These are phyloP conservation scores for Melanomma pulvis-pyrius DNA, from an alignment of 495 filamentous ascomycete genomes.

Conservation along the genomic window DNA sequence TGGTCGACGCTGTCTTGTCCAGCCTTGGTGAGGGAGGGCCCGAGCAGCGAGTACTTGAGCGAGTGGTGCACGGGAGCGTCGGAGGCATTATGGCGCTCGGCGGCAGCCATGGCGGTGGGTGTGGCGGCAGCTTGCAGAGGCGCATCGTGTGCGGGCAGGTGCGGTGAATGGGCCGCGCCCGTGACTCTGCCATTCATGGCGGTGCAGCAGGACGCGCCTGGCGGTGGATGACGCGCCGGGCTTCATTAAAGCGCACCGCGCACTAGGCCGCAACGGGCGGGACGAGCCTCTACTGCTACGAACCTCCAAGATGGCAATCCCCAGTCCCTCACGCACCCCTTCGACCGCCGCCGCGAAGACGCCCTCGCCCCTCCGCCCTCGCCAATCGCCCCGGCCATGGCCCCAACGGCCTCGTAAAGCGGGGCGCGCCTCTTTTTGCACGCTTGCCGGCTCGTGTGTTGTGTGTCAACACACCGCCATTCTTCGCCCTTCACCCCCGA, in stretches of 20 bases:
- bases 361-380: not conserved
- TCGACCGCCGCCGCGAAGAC: not conserved
- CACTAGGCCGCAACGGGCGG: not conserved
- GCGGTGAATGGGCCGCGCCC: not conserved
- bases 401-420: not conserved
- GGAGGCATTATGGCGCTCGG: not conserved
- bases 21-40: slow-evolving; percentile 90
- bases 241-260: no score
- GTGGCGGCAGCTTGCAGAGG: not conserved
- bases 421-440: not conserved
- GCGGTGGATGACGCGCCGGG: not conserved
- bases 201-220: not conserved
- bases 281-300: not conserved
- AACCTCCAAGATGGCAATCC: not conserved
- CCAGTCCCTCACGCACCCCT: not conserved
- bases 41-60: slow-evolving; percentile 74
- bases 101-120: slow-evolving; percentile 7
- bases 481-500: not conserved
- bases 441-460: not conserved
- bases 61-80: slow-evolving; percentile 1
- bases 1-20: slow-evolving; percentile 95
- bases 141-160: slow-evolving; percentile 2
- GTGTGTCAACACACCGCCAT: slow-evolving; percentile 2
- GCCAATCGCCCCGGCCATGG: not conserved
- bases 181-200: slow-evolving; percentile 8